Conservation (phyloP, 2,329 filamentous ascomycete species). For the Fusarium sp. region DNA sequence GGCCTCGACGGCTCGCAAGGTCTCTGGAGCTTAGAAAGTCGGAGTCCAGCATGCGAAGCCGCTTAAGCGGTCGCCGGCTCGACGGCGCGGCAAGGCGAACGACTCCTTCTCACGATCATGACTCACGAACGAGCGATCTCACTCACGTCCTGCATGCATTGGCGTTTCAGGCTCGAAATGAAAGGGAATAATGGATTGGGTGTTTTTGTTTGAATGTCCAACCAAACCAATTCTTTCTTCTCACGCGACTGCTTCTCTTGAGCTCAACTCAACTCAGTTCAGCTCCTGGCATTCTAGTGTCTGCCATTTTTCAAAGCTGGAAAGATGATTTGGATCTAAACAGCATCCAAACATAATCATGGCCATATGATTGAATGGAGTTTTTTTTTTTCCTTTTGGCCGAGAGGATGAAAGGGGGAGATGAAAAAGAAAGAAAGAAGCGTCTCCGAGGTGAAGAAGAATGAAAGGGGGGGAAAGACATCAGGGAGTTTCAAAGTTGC, state of each 20-base stretch:
- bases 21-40: conserved; percentile 55
- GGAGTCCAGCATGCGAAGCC: conserved; percentile 33
- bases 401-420: conserved; percentile 10
- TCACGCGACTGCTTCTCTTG: conserved; percentile 30
- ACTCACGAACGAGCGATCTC: conserved; percentile 52
- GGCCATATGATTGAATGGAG: conserved; percentile 21
- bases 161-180: conserved; percentile 50
- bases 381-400: conserved; percentile 23
- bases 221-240: conserved; percentile 34
- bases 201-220: conserved; percentile 38
- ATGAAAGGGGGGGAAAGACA: conserved; percentile 10
- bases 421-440: conserved; percentile 11
- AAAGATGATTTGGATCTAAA: conserved; percentile 18
- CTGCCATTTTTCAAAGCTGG: conserved; percentile 27
- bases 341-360: conserved; percentile 32
- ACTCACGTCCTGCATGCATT: conserved; percentile 55
- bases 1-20: conserved; percentile 60
- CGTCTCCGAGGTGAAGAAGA: conserved; percentile 21
- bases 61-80: conserved; percentile 28
- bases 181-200: conserved; percentile 33
- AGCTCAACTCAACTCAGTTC: not conserved
- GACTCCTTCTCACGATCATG: conserved; percentile 54
- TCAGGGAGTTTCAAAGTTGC: conserved; percentile 34
- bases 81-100: conserved; percentile 34
- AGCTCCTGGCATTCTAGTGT: conserved; percentile 18